Evolutionary conservation across 495 filamentous ascomycete genomes (phyloP).

Genomic region (Oidiodendron maius): DNA sequence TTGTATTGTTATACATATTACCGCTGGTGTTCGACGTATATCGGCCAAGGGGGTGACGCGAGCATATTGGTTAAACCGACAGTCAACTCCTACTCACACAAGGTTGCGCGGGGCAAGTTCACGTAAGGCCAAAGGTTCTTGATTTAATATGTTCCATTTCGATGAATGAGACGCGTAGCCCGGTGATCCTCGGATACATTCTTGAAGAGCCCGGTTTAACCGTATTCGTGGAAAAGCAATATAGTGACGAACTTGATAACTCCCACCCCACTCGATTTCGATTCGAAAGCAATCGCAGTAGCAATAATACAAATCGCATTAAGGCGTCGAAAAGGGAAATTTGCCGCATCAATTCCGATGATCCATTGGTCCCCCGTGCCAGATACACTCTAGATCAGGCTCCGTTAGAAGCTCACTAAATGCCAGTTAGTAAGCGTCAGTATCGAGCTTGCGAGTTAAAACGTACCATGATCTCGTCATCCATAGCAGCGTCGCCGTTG

Average conservation of each 20-base stretch:
- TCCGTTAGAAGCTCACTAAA: not conserved
- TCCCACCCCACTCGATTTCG: not conserved
- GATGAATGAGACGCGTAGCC: not conserved
- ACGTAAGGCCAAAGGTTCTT: not conserved
- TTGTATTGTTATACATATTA: not conserved
- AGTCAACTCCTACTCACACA: not conserved
- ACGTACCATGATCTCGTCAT: slow-evolving; percentile 38
- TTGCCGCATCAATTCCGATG: not conserved
- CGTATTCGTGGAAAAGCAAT: not conserved
- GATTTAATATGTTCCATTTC: slow-evolving; percentile 11
- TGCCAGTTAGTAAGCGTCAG: slow-evolving; percentile 1
- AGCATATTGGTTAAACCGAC: not conserved
- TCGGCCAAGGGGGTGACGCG: not conserved
- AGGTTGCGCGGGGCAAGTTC: not conserved
- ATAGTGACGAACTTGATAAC: slow-evolving; percentile 10
- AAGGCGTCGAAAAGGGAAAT: slow-evolving; percentile 8
- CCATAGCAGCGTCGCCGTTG: slow-evolving; percentile 33
- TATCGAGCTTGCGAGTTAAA: not conserved
- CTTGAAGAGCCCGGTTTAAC: slow-evolving; percentile 4
- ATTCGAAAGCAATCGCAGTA: slow-evolving; percentile 7
- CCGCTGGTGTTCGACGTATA: not conserved
- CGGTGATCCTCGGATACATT: slow-evolving; percentile 8
- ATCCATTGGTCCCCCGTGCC: not conserved
- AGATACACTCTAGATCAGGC: not conserved
- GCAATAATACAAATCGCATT: slow-evolving; percentile 13